Evolutionary conservation across 2,329 filamentous ascomycete genomes (phyloP), one percentile per base, ranked within the genome.

Genomic region (Volutella citrinella): DNA sequence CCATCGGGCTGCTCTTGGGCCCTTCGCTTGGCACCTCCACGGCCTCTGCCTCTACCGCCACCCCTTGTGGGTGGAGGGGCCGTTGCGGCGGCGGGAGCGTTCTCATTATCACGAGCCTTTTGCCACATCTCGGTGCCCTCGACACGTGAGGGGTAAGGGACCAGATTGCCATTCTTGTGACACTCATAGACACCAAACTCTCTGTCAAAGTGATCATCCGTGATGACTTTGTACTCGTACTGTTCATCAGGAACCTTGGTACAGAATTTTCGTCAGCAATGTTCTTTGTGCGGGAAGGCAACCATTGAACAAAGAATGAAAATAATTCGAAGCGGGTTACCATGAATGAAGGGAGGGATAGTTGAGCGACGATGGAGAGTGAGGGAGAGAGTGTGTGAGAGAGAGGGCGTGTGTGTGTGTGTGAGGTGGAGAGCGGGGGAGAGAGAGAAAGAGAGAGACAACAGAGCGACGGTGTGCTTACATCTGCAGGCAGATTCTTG

Each of bases 1-100:
- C 65, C 67, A 14, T 76, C 72, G 2, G 63, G 64, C 40, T 71
- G 68, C 18, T 67, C 69, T 11, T 66, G 68, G 6, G 73, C 67
- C 48, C 68, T 74, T 16, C 74, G 69, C 59, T 78, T 79, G 40
- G 50, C 56, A 33, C 50, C 52, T 20, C 52, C 59, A 29, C 51
- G 61, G 27, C 48, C 62, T 48, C 45, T 54, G 32, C 55, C 63
- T 55, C 51, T 56, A 49, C 20, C 46, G 12, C 49, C 45, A 13
- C 38, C 53, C 40, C 45, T 61, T 42, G 42, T 51, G 21, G 52
- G 45, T 19, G 49, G 50, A 34, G 48, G 40, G 18, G 54, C 40
- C 23, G 49, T 46, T 11, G 53, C 46, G 21, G 53, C 50, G 16
- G 54, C 60, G 34, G 57, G 62, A 34, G 62, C 55, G 36, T 62